Base-by-base conservation (phyloP, 805 yeast species). In the Metschnikowia colocasiae region DNA sequence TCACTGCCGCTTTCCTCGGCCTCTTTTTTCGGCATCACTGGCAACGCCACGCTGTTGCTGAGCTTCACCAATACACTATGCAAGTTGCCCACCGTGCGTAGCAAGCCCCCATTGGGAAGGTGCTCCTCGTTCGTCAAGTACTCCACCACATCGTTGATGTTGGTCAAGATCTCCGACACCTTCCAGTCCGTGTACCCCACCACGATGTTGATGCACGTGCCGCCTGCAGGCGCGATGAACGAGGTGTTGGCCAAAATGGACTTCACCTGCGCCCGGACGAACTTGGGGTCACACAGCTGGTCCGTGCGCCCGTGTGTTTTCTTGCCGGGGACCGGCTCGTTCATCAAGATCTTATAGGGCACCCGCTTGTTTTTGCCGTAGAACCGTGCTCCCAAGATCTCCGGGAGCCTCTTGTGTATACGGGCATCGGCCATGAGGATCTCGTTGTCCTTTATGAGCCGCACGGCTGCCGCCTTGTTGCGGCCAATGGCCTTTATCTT, bases 291-390 rank as follows among this genome's bases (percentile, higher is more conserved):
- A 51, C 87, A 79, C 46, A 79, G 69, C 49, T 81, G 84, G 48
- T 74, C 80, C 9, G 42, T 47, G 56, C 77, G 76, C 33, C 75
- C 59, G 48, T 79, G 77, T 34, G 72, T 69, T 8, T 70, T 61
- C 43, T 62, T 67, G 48, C 64, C 59, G 40, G 68, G 50, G 50
- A 59, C 52, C 25, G 75, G 74, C 56, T 48, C 62, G 13, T 67
- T 80, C 82, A 85, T 76, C 58, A 82, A 84, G 3, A 87, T 61
- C 73, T 84, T 78, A 53, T 74, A 77, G 2, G 95, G 95, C 15
- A 83, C 68, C 55, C 81, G 83, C 55, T 80, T 83, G 51, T 80
- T 80, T 48, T 79, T 81, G 46, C 74, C 75, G 64, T 80, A 85
- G 58, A 86, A 85, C 46, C 71, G 75, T 5, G 74, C 71, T 1